Evolutionary conservation across 1,139 yeast genomes (phyloP), one percentile per base, ranked within the genome.

Genomic region (Candida frijolesensis): DNA sequence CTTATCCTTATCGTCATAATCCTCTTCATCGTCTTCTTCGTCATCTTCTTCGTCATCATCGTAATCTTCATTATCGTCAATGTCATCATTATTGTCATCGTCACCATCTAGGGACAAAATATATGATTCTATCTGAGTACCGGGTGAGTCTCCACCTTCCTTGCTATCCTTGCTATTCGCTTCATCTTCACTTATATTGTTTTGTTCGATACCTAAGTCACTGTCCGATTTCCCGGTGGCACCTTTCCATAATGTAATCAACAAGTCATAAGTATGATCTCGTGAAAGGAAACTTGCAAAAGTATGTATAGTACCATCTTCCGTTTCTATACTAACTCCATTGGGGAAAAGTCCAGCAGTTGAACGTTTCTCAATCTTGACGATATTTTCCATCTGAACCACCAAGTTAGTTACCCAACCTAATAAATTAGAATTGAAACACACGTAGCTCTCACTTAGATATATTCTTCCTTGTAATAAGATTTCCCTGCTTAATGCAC

Each of bases 281-380:
- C 98, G 75, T 1, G 96, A 84, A 5, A 90, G 75, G 62, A 94
- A 90, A 54, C 96, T 89, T 15, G 97, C 97, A 75, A 94, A 92
- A 3, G 79, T 79, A 60, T 91, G 89, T 6, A 49, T 29, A 55
- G 81, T 82, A 1, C 84, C 80, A 53, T 83, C 87, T 9, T 71
- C 75, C 1, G 96, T 87, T 55, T 84, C 86, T n/a, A 91, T 75
- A 11, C 81, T 75, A 15, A 92, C 88, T 1, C 96, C 98, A 65
- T 92, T 92, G 14, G 97, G 97, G 63, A 94, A 90, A 32, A 94
- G 72, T 0, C 96, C 96, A 1, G 91, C 97, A 0, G 97, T 90
- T 42, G 84, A 78, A 55, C 84, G 84, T 68, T 89, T 89, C 59
- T 91, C 97, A 58, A 94, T 79, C 25, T 81, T 76, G 3, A 82